Base-by-base conservation (phyloP, 192 early-diverging fungal genomes). In the Backusella tarrabulga region DNA sequence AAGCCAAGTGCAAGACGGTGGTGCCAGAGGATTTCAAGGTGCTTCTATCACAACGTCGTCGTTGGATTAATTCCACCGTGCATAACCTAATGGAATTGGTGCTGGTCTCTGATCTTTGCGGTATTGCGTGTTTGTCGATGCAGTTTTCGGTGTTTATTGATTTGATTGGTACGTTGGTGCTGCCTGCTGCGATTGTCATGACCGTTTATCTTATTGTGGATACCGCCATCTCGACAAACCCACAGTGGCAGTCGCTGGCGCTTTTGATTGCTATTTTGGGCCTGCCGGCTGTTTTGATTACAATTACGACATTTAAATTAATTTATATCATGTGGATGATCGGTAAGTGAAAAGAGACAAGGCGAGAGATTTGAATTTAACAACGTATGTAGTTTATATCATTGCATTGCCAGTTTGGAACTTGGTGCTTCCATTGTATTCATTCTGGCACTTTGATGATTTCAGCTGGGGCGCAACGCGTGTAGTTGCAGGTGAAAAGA, bases 41-140 rank as follows among this genome's bases (percentile, higher is more conserved):
- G 8, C 85, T 98, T 36, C 78, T 98, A 68, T 95, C 93, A 79
- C 97, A 98, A 82, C 90, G 97, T 68, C 89, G 97, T 68, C 91
- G 96, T 34, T 97, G 96, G 96, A 97, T 97, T 79, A 97, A 97
- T 80, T 97, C 96, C 15, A 97, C 96, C 3, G 88, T 97, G 34
- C 96, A 97, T 78, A 97, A 97, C 77, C 85, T 97, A 26, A 77
- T 92, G 79, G 96, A 97, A 83, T 83, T 97, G 34, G 90, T 97
- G 34, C 82, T 93, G 9, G 92, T 97, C 50, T 89, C 91, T 38
- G 93, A 97, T 81, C 87, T 97, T 68, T 97, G 96, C 86, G 96
- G 96, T 38, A 92, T 91, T 42, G 95, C 93, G 63, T 96, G 92
- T 77, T 89, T 97, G 36, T 95, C 94, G 69, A 99, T 92, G 91